A percentile compares a stretch with the other conserved stretches of the same genome.
Evolutionary conservation across 2,329 filamentous ascomycete genomes (phyloP).

Genomic region (Stagonosporopsis rhizophila): DNA sequence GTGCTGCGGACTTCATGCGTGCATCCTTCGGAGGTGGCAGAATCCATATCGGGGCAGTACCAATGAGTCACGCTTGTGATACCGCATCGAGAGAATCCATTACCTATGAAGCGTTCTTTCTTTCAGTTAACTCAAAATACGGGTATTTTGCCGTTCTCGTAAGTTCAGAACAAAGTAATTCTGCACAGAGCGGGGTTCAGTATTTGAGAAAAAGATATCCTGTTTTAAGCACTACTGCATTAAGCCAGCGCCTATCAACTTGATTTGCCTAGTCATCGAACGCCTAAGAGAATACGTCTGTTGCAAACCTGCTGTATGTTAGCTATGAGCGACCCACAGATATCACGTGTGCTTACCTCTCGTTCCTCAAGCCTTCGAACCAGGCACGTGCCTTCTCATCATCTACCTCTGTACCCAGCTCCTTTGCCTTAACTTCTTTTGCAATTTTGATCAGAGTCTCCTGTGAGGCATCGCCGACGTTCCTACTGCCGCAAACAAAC

Average conservation of each 20-base stretch:
- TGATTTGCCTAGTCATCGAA: too few species aligned
- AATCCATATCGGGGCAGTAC: too few species aligned
- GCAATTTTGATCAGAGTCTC: conserved; percentile 53
- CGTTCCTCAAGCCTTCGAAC: conserved; percentile 55
- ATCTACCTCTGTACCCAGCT: conserved; percentile 45
- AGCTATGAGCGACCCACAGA: background rate
- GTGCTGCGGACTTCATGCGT: too few species aligned
- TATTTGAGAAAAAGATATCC: background rate
- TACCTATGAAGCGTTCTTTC: too few species aligned
- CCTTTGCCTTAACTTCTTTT: conserved; percentile 51
- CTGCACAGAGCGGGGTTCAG: too few species aligned
- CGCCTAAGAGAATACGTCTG: conserved; percentile 8
- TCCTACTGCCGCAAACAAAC: conserved; percentile 69
- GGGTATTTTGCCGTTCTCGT: too few species aligned
- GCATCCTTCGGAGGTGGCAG: too few species aligned
- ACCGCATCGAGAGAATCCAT: too few species aligned
- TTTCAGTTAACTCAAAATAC: too few species aligned
- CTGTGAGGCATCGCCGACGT: conserved; percentile 56
- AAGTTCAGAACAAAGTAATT: too few species aligned
- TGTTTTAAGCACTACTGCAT: background rate
- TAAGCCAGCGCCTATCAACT: background rate
- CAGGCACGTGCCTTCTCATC: conserved; percentile 54
- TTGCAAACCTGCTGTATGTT: background rate
- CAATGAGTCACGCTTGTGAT: too few species aligned
- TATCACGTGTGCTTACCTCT: conserved; percentile 33